These are phyloP conservation scores for Cicer chorassanicum DNA, from an alignment of 306 rosid genomes.

Conservation along the genomic window DNA sequence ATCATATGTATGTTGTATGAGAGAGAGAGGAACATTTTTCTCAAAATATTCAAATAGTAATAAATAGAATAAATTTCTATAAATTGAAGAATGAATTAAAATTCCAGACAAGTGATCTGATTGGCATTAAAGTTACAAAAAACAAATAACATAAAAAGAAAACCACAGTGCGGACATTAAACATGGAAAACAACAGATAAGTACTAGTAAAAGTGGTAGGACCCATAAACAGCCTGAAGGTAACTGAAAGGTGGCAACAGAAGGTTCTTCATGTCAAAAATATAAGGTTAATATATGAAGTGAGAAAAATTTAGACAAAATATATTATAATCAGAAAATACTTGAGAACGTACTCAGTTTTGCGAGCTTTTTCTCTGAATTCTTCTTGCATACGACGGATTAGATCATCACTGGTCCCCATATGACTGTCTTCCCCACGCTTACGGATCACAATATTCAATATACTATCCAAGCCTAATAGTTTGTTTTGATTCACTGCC, in stretches of 20 bases:
- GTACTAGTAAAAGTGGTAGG: constrained; percentile 34
- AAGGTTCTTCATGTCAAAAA: constrained; percentile 34
- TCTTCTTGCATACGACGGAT: constrained; percentile 97
- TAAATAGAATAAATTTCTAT: not conserved
- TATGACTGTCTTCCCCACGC: constrained; percentile 77
- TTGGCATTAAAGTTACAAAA: constrained; percentile 23
- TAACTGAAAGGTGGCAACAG: constrained; percentile 5
- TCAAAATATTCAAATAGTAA: constrained; percentile 22
- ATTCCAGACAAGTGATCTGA: constrained; percentile 18
- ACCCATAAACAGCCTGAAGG: constrained; percentile 28
- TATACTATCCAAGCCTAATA: constrained; percentile 91
- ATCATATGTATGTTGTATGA: constrained; percentile 8
- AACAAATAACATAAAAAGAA: not conserved
- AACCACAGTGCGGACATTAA: constrained; percentile 15
- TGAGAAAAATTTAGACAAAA: constrained; percentile 4
- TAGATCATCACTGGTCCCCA: constrained; percentile 96
- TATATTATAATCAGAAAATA: constrained; percentile 35
- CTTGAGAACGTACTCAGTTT: constrained; percentile 79
- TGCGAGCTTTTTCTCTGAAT: constrained; percentile 97
- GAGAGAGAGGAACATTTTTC: not conserved
- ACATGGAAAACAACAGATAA: constrained; percentile 21
- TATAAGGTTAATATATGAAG: constrained; percentile 31
- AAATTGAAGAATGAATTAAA: constrained; percentile 17
- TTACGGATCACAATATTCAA: constrained; percentile 94
- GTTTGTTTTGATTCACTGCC: constrained; percentile 77